Evolutionary conservation across 345 rosid genomes (phyloP), one percentile per base, ranked within the genome.

Genomic region (Salix arbutifolia): DNA sequence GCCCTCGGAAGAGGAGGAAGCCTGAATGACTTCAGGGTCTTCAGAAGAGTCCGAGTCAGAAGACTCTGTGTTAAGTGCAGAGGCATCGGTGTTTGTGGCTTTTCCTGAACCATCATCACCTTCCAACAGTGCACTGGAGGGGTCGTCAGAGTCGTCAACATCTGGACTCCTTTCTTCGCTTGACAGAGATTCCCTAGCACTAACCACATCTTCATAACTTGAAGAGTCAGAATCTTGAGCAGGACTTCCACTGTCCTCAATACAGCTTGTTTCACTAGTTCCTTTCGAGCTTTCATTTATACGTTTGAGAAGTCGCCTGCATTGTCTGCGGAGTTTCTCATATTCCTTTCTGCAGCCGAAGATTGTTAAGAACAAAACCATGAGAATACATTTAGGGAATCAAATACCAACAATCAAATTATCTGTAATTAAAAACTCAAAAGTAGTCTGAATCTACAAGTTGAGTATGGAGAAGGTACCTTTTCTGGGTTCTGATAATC

Each of bases 31-130:
- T 75, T 88, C 94, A 73, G 87, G 78, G 64, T 87, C 99, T 76
- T 85, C 97, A 23, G 95, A 90, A 42, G 90, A 90, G 77, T 92
- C 97, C 0, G 97, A 89, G 75, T 92, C 97, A 60, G 97, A 91
- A 60, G 96, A 96, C 74, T 92, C 97, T 0, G 90, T 86, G 70
- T 87, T 84, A 30, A 82, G 42, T 19, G 87, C 83, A 56, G 97
- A 89, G 64, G 86, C 86, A 82, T 83, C 90, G 71, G 85, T 87
- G 85, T 67, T 90, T 3, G 83, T 80, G 19, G 81, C 79, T 75
- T 79, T 79, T 78, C 79, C 85, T 71, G 90, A 85, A 83, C 81
- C 72, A 78, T 70, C 81, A 62, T 86, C 86, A 69, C 84, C 87
- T 77, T 87, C 94, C 77, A 90, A 82, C 72, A 90, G 62, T 21